phyloP scores from a whole-genome alignment of 139 green algal species.

The Closterium sp. region DNA sequence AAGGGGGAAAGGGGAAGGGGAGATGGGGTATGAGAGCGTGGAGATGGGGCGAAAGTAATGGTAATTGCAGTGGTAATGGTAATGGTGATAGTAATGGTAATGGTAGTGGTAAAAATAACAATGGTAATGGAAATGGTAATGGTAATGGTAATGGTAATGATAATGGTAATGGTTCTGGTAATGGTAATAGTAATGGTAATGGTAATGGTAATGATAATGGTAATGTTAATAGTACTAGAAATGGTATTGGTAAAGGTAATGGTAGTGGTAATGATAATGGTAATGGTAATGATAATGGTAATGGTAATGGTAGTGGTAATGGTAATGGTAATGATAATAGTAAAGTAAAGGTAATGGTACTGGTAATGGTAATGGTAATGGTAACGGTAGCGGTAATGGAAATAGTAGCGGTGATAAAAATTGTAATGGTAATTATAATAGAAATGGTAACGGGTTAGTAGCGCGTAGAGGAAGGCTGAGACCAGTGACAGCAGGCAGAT shows the following conservation, averaged over 20 bases:
- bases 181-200: neutral
- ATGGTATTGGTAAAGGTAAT: neutral
- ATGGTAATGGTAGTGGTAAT: neutral
- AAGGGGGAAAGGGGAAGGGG: too few relatives aligned
- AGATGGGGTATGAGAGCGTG: too few relatives aligned
- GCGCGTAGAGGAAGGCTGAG: conserved; percentile 25
- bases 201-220: neutral
- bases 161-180: neutral
- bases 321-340: neutral
- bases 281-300: neutral
- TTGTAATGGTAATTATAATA: too few relatives aligned
- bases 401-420: neutral
- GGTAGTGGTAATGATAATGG: neutral
- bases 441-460: too few relatives aligned
- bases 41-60: too few relatives aligned
- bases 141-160: neutral
- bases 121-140: neutral
- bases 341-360: neutral
- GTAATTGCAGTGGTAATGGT: neutral
- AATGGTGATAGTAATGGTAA: neutral
- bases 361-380: neutral
- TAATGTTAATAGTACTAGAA: neutral
- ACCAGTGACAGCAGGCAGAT: conserved; percentile 29
- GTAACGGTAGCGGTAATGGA: neutral
- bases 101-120: too few relatives aligned